phyloP scores from a whole-genome alignment of 192 early-diverging fungal species.

The Coemansia pectinata region DNA sequence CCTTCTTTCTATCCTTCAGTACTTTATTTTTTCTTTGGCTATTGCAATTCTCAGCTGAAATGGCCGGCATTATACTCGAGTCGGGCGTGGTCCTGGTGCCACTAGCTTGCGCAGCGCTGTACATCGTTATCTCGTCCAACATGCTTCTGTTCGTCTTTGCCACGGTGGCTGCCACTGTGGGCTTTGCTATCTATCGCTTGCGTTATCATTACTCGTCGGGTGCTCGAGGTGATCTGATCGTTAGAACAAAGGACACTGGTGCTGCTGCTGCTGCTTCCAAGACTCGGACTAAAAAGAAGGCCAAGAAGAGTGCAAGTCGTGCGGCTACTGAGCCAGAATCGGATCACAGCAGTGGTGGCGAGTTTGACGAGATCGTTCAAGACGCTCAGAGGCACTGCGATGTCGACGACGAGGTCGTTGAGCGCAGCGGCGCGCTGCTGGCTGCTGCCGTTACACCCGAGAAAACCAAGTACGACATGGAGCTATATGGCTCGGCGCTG shows the following conservation, averaged over 20 bases:
- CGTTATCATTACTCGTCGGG: conserved; percentile 55
- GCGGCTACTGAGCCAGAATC: neutral
- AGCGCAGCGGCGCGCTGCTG: conserved; percentile 43
- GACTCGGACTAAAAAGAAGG: neutral
- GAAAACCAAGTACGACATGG: conserved; percentile 44
- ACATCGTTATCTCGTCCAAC: conserved; percentile 43
- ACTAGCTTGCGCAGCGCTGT: conserved; percentile 39
- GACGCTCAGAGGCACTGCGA: conserved; percentile 39
- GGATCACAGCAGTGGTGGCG: conserved; percentile 18
- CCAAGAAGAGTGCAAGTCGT: conserved; percentile 1
- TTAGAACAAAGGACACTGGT: neutral
- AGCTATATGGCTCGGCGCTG: conserved; percentile 38
- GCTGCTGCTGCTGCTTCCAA: neutral
- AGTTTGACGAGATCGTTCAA: conserved; percentile 39
- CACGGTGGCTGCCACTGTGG: neutral
- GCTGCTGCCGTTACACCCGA: conserved; percentile 30
- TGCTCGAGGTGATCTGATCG: conserved; percentile 32
- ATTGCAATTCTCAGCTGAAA: conserved; percentile 7
- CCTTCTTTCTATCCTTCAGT: neutral
- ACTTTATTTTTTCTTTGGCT: neutral
- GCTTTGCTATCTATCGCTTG: conserved; percentile 11
- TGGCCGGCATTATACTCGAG: conserved; percentile 54
- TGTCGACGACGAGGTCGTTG: conserved; percentile 34
- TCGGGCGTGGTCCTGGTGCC: conserved; percentile 50
- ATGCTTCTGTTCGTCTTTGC: conserved; percentile 28